These are phyloP conservation scores for Penicillium digitatum DNA, from an alignment of 2,329 filamentous ascomycete genomes.

Conservation along the genomic window DNA sequence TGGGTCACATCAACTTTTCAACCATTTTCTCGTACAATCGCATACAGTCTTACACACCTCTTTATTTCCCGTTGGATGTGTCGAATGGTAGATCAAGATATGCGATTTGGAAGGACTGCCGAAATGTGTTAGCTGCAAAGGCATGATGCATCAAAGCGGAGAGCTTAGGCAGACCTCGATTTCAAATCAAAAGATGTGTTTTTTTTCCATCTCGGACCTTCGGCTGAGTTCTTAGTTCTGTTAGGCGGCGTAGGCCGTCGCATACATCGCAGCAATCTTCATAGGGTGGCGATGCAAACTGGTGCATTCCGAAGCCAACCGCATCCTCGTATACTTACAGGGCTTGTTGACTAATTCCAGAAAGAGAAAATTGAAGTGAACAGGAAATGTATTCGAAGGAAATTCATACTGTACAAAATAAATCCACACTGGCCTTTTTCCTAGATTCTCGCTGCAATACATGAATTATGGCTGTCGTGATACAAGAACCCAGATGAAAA, in stretches of 20 bases:
- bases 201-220: not conserved
- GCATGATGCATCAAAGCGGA: slow-evolving; percentile 5
- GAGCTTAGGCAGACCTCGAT: not conserved
- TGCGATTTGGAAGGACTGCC: slow-evolving; percentile 4
- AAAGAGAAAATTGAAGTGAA: not conserved
- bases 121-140: slow-evolving; percentile 8
- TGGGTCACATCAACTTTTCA: not conserved
- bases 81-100: not conserved
- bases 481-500: slow-evolving; percentile 16
- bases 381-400: slow-evolving; percentile 5
- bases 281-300: not conserved
- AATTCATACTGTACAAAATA: slow-evolving; percentile 5
- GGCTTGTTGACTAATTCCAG: not conserved
- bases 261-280: slow-evolving; percentile 2
- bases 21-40: not conserved
- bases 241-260: not conserved
- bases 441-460: slow-evolving; percentile 16
- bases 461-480: slow-evolving; percentile 24
- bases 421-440: slow-evolving; percentile 4
- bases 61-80: not conserved
- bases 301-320: slow-evolving; percentile 8
- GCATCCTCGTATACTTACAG: slow-evolving; percentile 13
- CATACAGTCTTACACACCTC: not conserved
- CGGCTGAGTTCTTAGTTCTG: not conserved
- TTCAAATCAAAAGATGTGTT: not conserved